These are phyloP conservation scores for Globisporangium viniferum DNA, from an alignment of 352 stramenopile species.

Conservation along the genomic window DNA sequence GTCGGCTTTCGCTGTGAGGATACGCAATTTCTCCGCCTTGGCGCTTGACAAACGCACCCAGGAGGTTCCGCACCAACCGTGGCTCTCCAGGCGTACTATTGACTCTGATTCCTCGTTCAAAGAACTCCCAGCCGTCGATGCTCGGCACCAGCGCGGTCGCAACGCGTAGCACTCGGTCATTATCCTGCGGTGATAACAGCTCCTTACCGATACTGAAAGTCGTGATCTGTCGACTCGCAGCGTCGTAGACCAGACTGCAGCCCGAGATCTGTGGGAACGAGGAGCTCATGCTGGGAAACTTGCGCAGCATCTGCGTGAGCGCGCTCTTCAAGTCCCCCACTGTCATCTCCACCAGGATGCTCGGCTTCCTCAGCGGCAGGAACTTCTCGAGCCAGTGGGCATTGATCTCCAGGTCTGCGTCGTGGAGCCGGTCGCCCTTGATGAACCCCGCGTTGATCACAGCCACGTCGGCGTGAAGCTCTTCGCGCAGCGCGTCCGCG, in stretches of 20 bases:
- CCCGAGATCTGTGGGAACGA: slow-evolving; percentile 77
- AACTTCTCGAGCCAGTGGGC: slow-evolving; percentile 61
- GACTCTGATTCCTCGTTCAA: slow-evolving; percentile 13
- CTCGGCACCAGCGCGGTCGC: slow-evolving; percentile 27
- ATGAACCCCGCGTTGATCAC: slow-evolving; percentile 83
- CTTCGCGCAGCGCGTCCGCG: slow-evolving; percentile 59
- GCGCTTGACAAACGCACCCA: slow-evolving; percentile 28
- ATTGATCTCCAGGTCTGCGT: slow-evolving; percentile 48
- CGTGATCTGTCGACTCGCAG: slow-evolving; percentile 10
- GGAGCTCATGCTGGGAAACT: slow-evolving; percentile 57
- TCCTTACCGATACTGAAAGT: slow-evolving; percentile 21
- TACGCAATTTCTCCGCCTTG: slow-evolving; percentile 22
- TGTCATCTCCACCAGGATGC: slow-evolving; percentile 53
- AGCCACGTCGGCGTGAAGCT: slow-evolving; percentile 50
- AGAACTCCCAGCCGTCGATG: slow-evolving; percentile 34
- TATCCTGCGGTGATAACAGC: background rate
- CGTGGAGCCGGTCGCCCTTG: slow-evolving; percentile 64
- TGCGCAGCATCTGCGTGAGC: slow-evolving; percentile 62
- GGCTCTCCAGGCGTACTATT: slow-evolving; percentile 14
- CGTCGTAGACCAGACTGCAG: slow-evolving; percentile 36
- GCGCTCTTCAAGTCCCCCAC: slow-evolving; percentile 40
- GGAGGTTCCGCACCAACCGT: slow-evolving; percentile 29
- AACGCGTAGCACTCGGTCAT: slow-evolving; percentile 20
- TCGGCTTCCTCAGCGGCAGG: slow-evolving; percentile 56
- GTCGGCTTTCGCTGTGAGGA: slow-evolving; percentile 18